Base-by-base conservation (phyloP, 73 alveolate genomes). In the Effrenium voratum region DNA sequence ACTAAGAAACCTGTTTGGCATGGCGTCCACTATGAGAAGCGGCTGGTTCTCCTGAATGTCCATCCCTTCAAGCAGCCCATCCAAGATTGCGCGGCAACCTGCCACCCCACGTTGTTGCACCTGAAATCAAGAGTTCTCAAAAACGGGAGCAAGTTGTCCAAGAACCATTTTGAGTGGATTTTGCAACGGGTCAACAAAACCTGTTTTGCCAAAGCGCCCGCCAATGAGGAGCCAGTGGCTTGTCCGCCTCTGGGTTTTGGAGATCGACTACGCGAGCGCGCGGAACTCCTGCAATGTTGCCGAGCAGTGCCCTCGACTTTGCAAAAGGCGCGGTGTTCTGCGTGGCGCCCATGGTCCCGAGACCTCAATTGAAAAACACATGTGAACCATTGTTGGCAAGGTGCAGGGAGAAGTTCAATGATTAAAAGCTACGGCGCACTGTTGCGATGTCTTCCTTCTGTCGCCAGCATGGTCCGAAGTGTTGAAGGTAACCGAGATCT, bases 81-180 rank as follows among this genome's bases (percentile, higher is more conserved):
- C 0, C 32, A 73, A 13, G 47, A 73, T 73, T 19, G n/a, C 84
- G 52, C 28, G n/a, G 84, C 84, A 73, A 73, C 52, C 84, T 13
- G 84, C 52, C 30, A 73, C 36, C 52, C 84, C 84, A 13, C 84
- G 84, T 52, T 73, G 84, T 73, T 73, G 84, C 52, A 73, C 84
- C 84, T 73, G 13, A 38, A 52, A n/a, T n/a, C n/a, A n/a, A n/a
- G n/a, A n/a, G n/a, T n/a, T n/a, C n/a, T n/a, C n/a, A n/a, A n/a
- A n/a, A n/a, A n/a, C n/a, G n/a, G n/a, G n/a, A n/a, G n/a, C n/a
- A n/a, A n/a, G n/a, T n/a, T n/a, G n/a, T n/a, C n/a, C n/a, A n/a
- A n/a, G n/a, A n/a, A n/a, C n/a, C n/a, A n/a, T n/a, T n/a, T n/a
- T n/a, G n/a, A n/a, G n/a, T n/a, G n/a, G n/a, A n/a, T n/a, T n/a